Evolutionary conservation across 192 early-diverging fungal genomes (phyloP), one percentile per base, ranked within the genome.

Genomic region (Entomortierella chlamydospora): DNA sequence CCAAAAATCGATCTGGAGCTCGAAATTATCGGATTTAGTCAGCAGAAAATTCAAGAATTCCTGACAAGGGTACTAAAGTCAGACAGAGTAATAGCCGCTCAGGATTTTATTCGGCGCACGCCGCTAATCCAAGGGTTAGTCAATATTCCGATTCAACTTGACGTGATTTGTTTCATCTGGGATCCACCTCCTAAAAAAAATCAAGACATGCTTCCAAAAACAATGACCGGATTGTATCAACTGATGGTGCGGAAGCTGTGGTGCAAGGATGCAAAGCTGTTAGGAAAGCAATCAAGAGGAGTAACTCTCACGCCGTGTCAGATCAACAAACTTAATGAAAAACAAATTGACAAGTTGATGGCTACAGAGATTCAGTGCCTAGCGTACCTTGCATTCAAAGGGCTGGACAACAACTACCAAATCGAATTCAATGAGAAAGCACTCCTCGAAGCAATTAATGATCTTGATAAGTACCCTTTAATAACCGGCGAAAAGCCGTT

Each of bases 351-450:
- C 29, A 12, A 54, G 10, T 34, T 70, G 12, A 70, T 70, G 57
- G 1, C 37, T 54, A 42, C 37, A 23, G 69, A 71, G 60, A 20
- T 71, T 22, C 51, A 56, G 30, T 52, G 56, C 54, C 53, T 71
- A n/a, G 60, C 59, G 10, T 56, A 62, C 31, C 52, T 71, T 12
- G 69, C 69, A 18, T 71, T 71, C 60, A 61, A 62, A 47, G 69
- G 68, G 22, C 22, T 71, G 37, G 20, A 0, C 1, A 61, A 60
- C 58, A 61, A n/a, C n/a, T n/a, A 70, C 37, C 68, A 70, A 29
- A 61, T 70, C 58, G 57, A 54, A 42, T 70, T 70, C 26, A 49
- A 70, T n/a, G n/a, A n/a, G n/a, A n/a, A n/a, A n/a, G n/a, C n/a
- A n/a, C n/a, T n/a, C n/a, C n/a, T n/a, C n/a, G n/a, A n/a, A n/a